Evolutionary conservation across 129 eudicot genomes (phyloP).

Genomic region (Logfia minima): DNA sequence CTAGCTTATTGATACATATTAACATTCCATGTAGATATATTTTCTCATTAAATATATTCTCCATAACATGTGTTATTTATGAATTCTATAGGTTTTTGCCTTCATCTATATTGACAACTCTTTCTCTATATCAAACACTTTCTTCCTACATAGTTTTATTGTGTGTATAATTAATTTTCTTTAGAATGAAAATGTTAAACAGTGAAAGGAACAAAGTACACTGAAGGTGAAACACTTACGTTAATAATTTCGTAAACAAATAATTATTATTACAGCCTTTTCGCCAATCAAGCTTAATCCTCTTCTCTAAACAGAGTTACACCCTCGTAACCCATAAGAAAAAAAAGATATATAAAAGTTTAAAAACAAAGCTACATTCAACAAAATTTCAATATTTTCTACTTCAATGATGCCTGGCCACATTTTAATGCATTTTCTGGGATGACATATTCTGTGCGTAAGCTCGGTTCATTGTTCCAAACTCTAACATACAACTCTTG

Average conservation of each 20-base stretch:
- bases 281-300: neutral
- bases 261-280: neutral
- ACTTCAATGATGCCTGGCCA: conserved; percentile 49
- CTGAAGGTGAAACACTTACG: neutral
- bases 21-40: too few species aligned
- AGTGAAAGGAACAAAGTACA: neutral
- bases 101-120: too few species aligned
- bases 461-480: conserved; percentile 53
- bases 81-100: too few species aligned
- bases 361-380: conserved; percentile 16
- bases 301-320: conserved; percentile 41
- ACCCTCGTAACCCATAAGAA: conserved; percentile 43
- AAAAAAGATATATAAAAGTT: neutral
- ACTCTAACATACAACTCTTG: conserved; percentile 67
- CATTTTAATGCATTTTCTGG: conserved; percentile 72
- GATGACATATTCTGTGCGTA: conserved; percentile 45
- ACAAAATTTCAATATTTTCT: conserved; percentile 6
- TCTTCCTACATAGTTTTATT: too few species aligned
- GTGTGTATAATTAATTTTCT: too few species aligned
- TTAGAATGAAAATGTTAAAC: neutral
- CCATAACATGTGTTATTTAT: too few species aligned
- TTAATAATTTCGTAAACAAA: conserved; percentile 9
- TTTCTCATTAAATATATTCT: too few species aligned
- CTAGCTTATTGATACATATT: too few species aligned
- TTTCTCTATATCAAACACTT: too few species aligned